phyloP scores from a whole-genome alignment of 805 yeast species.

The Kluyveromyces wickerhamii region DNA sequence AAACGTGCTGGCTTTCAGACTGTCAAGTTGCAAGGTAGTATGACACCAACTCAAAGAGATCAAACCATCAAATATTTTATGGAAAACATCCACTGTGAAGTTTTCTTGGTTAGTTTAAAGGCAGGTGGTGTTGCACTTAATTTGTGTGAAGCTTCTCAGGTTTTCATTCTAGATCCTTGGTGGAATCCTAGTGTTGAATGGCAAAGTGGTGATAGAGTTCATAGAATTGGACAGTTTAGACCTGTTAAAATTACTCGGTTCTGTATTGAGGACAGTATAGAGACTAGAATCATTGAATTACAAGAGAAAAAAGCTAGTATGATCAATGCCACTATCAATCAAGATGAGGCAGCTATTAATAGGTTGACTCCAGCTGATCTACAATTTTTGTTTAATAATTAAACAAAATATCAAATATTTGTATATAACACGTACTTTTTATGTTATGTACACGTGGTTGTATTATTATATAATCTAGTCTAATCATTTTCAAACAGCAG shows the following conservation, averaged over 20 bases:
- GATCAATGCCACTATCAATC: slow-evolving; percentile 94
- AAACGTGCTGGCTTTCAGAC: slow-evolving; percentile 93
- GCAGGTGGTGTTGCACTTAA: slow-evolving; percentile 99
- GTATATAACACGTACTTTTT: neutral
- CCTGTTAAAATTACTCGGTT: slow-evolving; percentile 90
- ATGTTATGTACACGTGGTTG: neutral
- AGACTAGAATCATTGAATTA: slow-evolving; percentile 87
- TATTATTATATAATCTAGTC: neutral
- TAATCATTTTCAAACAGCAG: slow-evolving; percentile 16
- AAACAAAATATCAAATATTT: slow-evolving; percentile 8
- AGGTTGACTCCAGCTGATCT: slow-evolving; percentile 87
- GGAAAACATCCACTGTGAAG: slow-evolving; percentile 89
- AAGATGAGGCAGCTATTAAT: slow-evolving; percentile 85
- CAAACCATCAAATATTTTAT: slow-evolving; percentile 84
- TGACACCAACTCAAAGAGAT: slow-evolving; percentile 95
- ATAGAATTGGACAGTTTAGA: slow-evolving; percentile 91
- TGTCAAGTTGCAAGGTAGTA: slow-evolving; percentile 89
- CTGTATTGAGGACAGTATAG: slow-evolving; percentile 94
- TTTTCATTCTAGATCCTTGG: slow-evolving; percentile 95
- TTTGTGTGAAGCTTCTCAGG: slow-evolving; percentile 94
- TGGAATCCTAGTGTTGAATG: slow-evolving; percentile 99
- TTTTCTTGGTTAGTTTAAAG: slow-evolving; percentile 85
- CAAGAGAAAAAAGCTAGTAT: slow-evolving; percentile 97
- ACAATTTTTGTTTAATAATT: slow-evolving; percentile 88
- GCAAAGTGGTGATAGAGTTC: slow-evolving; percentile 98